Evolutionary conservation across 2,329 filamentous ascomycete species (phyloP), one percentile per base, ranked within the genome.

Genomic region (Fusarium palustre): DNA sequence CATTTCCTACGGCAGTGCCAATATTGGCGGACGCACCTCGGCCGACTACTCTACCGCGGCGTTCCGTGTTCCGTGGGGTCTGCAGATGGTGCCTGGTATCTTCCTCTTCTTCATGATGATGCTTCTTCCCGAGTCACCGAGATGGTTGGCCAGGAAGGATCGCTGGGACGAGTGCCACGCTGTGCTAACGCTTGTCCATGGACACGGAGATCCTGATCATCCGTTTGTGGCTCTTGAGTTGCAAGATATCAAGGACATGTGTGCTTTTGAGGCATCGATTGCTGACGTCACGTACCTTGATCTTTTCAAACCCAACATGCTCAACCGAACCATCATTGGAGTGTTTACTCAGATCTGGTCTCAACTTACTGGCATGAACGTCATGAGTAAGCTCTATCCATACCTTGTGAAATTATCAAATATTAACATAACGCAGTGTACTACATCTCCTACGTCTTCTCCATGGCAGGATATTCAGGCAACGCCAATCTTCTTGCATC

Each of bases 231-330:
- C 79, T 79, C 12, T 85, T 82, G 92, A 96, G 76, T 81, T 92
- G 76, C 81, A 88, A 22, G 91, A 94, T 69, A 95, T 96, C 76
- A 86, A 88, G 68, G 87, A 91, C 39, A 90, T 89, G 78, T 87
- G 91, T 72, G 90, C 92, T 52, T 91, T 94, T 66, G 92, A 96
- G 78, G 85, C 88, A 20, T 81, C 84, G 28, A 91, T 92, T 75
- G 82, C 88, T 16, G 85, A 93, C 68, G 90, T 92, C 22, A 88
- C 87, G 11, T 93, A 92, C 76, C 70, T 89, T 3, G 91, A 95
- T 75, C 85, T 96, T 1, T 86, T 96, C 80, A 87, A 85, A 70
- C 91, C 91, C 88, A 38, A 90, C 88, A 82, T 87, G 76, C 80
- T 86, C 76, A 82, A 83, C 72, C 80, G 86, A 5, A 87, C 86